Base-by-base conservation (phyloP, 1,284 basidiomycete genomes). In the Termitomyces sp. region DNA sequence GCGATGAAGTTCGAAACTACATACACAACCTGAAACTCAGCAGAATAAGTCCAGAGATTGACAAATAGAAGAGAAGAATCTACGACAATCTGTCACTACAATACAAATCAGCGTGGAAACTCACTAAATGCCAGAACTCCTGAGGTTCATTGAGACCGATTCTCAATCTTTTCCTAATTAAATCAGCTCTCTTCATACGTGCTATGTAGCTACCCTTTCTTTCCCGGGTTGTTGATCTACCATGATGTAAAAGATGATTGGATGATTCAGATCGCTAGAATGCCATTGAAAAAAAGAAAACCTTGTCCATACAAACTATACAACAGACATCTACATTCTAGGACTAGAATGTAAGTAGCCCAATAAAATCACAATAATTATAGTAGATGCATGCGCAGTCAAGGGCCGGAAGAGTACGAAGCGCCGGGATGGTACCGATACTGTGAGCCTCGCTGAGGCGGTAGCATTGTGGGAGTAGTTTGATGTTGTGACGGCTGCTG, bases 311-410 rank as follows among this genome's bases (percentile, higher is more conserved):
- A 49, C 19, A 24, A 31, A 50, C 26, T 41, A 50, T 41, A 50
- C 45, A 47, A 47, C 43, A 31, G 28, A 45, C 38, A 41, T 50
- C 46, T 50, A 38, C 52, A 56, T 42, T 55, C 48, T 55, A 54
- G 46, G 34, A 38, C 33, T 48, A 49, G 47, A 42, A 54, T 44
- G 34, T 50, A 55, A 15, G 34, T 48, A 45, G 31, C 41, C 42
- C 50, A 58, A 58, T 58, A 58, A 50, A 49, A 55, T 39, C 34
- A 55, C 42, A 52, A 47, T 55, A 56, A 48, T 44, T 41, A 56
- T 56, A 56, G 9, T 44, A 26, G 31, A 50, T 17, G 19, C 34
- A 15, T 33, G 31, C 9, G 39, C 13, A 12, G 33, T 58, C 36
- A 56, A 19, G 57, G 51, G 9, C 54, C 54, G 39, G 52, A 54